Percentiles rank a stretch among this genome's conserved stretches.
phyloP scores from a whole-genome alignment of 768 basidiomycete species.

The Lactarius trivialis region DNA sequence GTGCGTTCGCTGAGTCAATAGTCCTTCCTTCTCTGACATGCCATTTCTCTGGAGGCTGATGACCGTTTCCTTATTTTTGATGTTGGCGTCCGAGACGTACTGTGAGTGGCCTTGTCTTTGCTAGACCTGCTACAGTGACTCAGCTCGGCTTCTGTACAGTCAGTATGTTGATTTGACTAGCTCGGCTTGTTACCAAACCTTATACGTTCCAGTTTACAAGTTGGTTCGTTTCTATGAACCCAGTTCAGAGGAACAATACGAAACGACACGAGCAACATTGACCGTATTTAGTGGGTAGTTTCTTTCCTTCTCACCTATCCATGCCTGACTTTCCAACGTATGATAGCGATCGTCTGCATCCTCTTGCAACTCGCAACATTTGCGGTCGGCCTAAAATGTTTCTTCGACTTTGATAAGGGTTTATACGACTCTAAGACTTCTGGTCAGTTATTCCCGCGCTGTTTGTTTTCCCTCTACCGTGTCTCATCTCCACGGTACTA shows the following conservation, averaged over 20 bases:
- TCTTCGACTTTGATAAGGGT: constrained; percentile 79
- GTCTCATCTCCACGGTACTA: constrained; percentile 11
- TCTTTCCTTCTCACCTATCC: not conserved
- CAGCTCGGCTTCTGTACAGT: constrained; percentile 3
- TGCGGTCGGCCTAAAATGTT: constrained; percentile 69
- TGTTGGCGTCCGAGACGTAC: constrained; percentile 71
- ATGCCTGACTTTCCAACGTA: not conserved
- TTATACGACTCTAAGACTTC: constrained; percentile 64
- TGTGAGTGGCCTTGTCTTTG: constrained; percentile 42
- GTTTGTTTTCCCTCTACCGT: constrained; percentile 6
- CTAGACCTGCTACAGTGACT: constrained; percentile 1
- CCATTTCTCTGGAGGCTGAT: constrained; percentile 47
- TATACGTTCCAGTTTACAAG: constrained; percentile 56
- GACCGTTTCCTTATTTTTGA: constrained; percentile 62
- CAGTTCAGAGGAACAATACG: constrained; percentile 44
- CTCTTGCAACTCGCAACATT: constrained; percentile 69
- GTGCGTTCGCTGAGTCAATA: constrained; percentile 34
- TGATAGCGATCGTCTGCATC: constrained; percentile 69
- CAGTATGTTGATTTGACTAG: not conserved
- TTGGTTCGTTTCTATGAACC: constrained; percentile 79
- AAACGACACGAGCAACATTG: constrained; percentile 70
- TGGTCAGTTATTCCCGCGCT: constrained; percentile 46
- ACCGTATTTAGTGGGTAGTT: constrained; percentile 69
- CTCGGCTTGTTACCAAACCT: not conserved
- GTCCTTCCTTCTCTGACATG: constrained; percentile 5